Base-by-base conservation (phyloP, 106 monocot genomes). In the Dioscorea zingiberensis region DNA sequence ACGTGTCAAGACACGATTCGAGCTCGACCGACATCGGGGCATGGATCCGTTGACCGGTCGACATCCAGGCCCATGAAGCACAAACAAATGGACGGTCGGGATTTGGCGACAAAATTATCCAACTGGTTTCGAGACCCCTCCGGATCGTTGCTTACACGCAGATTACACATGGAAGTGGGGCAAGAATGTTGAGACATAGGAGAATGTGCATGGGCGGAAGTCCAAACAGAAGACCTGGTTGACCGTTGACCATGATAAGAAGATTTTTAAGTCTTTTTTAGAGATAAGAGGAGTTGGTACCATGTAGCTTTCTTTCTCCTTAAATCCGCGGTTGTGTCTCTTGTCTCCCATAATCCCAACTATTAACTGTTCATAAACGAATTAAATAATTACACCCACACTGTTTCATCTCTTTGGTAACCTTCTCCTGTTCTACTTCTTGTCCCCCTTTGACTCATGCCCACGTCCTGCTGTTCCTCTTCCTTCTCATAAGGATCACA, bases 291-390 rank as follows among this genome's bases (percentile, higher is more conserved):
- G 3, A 51, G 38, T 38, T 38, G 38, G 38, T 16, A 51, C 18
- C 15, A 4, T 13, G 51, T 18, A 4, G 51, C 51, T 51, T 18
- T 16, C 18, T 51, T 19, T 51, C 51, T 51, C 51, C 51, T 51
- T 19, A 51, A 51, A 8, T 18, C 51, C 51, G 4, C 15, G 51
- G 7, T 18, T 18, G 15, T 51, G 51, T 51, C 51, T 51, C 51
- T 51, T 51, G 51, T 51, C 51, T 51, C 51, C 51, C 51, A 51
- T 51, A 51, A 51, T 51, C 15, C 51, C 51, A 51, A 2, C 51
- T 19, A 51, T 19, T 51, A 51, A 51, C 51, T 19, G 51, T 51
- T 51, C 51, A 51, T 16, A 2, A 38, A 6, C 38, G 9, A 38
- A 38, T 38, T 38, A 38, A 38, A 38, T 38, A 38, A 2, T 8